A percentile compares a stretch with the other conserved stretches of the same genome.
phyloP scores from a whole-genome alignment of 169 alveolate species.

The Cryptosporidium viatorum region DNA sequence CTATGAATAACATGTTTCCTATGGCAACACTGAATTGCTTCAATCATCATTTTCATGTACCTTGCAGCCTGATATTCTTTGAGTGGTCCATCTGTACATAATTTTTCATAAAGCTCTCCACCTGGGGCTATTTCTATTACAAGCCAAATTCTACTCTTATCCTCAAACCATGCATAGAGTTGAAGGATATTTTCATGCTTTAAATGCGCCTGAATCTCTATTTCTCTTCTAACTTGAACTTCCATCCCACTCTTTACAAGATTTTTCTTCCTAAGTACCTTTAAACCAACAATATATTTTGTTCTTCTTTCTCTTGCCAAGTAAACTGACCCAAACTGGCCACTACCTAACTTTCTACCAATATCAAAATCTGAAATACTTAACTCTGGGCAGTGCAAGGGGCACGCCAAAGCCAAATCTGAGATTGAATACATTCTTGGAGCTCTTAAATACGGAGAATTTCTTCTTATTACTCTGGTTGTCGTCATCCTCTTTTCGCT shows the following conservation, averaged over 20 bases:
- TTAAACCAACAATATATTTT: conserved; percentile 87
- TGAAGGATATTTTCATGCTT: conserved; percentile 88
- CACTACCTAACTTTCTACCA: conserved; percentile 88
- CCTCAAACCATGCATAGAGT: conserved; percentile 92
- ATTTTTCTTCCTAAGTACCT: conserved; percentile 85
- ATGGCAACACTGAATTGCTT: conserved; percentile 87
- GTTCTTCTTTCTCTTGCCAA: conserved; percentile 87
- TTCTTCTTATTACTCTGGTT: conserved; percentile 54
- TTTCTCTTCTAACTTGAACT: conserved; percentile 89
- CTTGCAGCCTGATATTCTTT: conserved; percentile 86
- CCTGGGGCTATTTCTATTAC: conserved; percentile 92
- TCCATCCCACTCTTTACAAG: conserved; percentile 82
- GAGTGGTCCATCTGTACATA: conserved; percentile 81
- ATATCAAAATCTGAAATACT: conserved; percentile 84
- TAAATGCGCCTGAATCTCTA: conserved; percentile 90
- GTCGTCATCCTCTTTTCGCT: conserved; percentile 57
- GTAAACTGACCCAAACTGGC: conserved; percentile 89
- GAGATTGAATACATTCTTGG: conserved; percentile 74
- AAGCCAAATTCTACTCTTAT: conserved; percentile 88
- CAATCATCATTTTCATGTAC: conserved; percentile 83
- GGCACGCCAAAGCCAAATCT: conserved; percentile 69
- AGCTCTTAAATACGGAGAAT: conserved; percentile 68
- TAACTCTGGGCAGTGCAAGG: conserved; percentile 72
- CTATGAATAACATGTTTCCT: conserved; percentile 88
- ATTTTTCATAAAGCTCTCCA: conserved; percentile 87